A percentile compares a stretch with the other conserved stretches of the same genome.
These are phyloP conservation scores for Pittosporum tobira DNA, from an alignment of 129 eudicot species.

Conservation along the genomic window DNA sequence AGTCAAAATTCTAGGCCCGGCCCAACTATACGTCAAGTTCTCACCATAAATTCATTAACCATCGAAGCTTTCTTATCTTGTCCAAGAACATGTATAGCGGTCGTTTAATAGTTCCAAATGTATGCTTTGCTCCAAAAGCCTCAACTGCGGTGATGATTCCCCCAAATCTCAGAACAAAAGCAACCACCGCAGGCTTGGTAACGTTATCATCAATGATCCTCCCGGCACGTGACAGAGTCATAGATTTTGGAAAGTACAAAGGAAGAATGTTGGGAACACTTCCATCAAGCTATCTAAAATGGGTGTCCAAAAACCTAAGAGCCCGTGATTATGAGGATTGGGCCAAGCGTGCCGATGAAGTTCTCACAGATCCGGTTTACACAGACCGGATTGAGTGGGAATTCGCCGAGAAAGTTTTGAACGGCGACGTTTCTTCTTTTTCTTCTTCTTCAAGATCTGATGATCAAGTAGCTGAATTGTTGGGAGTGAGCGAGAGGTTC, in stretches of 20 bases:
- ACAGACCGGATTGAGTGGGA: constrained; percentile 70
- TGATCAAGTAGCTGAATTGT: constrained; percentile 29
- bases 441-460: not conserved
- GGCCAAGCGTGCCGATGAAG: constrained; percentile 55
- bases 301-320: constrained; percentile 57
- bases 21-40: no score
- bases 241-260: constrained; percentile 61
- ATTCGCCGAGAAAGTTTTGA: constrained; percentile 43
- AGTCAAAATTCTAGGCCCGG: no score
- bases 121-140: no score
- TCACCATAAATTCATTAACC: no score
- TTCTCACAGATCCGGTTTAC: constrained; percentile 53
- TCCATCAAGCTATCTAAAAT: constrained; percentile 52
- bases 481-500: constrained; percentile 46
- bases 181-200: no score
- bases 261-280: constrained; percentile 61
- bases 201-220: not conserved
- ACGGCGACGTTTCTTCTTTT: constrained; percentile 20
- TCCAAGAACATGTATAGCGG: no score
- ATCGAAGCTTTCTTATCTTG: no score
- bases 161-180: not conserved
- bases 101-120: no score
- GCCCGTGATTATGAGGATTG: constrained; percentile 44
- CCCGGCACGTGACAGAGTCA: constrained; percentile 47
- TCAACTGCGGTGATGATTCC: no score